Percentiles rank a stretch among this genome's conserved stretches.
These are phyloP conservation scores for Apiospora kogelbergensis DNA, from an alignment of 2,329 filamentous ascomycete genomes.

Conservation along the genomic window DNA sequence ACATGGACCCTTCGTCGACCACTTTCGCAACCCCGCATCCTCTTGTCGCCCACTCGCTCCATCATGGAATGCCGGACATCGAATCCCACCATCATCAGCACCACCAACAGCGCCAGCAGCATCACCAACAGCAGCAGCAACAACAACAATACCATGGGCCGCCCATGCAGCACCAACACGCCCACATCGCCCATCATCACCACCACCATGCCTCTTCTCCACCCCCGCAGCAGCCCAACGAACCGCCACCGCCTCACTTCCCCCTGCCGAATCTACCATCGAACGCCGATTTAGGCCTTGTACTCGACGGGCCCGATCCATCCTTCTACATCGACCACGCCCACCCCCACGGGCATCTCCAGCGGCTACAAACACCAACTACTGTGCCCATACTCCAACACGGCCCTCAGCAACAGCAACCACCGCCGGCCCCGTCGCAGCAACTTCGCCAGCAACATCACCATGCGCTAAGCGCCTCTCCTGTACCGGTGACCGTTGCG, in stretches of 20 bases:
- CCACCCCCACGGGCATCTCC: slow-evolving; percentile 31
- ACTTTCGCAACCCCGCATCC: slow-evolving; percentile 14
- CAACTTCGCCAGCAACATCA: not conserved
- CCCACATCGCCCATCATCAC: slow-evolving; percentile 26
- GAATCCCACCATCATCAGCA: not conserved
- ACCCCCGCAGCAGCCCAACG: slow-evolving; percentile 13
- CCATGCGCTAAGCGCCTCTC: slow-evolving; percentile 20
- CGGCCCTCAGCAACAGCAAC: slow-evolving; percentile 21
- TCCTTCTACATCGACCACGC: slow-evolving; percentile 32
- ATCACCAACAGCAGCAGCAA: not conserved
- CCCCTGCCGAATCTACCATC: slow-evolving; percentile 13
- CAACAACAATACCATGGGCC: not conserved
- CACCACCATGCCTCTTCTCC: not conserved
- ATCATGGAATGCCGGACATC: slow-evolving; percentile 6
- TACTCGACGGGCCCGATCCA: slow-evolving; percentile 38
- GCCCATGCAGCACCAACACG: slow-evolving; percentile 22
- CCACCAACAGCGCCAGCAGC: not conserved
- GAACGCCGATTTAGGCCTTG: slow-evolving; percentile 34
- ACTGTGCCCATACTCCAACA: slow-evolving; percentile 33
- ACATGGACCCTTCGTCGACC: slow-evolving; percentile 16
- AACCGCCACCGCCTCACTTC: not conserved
- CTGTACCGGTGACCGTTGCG: slow-evolving; percentile 13
- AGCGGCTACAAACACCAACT: slow-evolving; percentile 32
- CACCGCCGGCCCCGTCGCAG: slow-evolving; percentile 19
- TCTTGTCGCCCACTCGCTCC: slow-evolving; percentile 7